Percentiles rank a stretch among this genome's conserved stretches.
Evolutionary conservation across 2,329 filamentous ascomycete species (phyloP).

Genomic region (Trichothecium roseum): DNA sequence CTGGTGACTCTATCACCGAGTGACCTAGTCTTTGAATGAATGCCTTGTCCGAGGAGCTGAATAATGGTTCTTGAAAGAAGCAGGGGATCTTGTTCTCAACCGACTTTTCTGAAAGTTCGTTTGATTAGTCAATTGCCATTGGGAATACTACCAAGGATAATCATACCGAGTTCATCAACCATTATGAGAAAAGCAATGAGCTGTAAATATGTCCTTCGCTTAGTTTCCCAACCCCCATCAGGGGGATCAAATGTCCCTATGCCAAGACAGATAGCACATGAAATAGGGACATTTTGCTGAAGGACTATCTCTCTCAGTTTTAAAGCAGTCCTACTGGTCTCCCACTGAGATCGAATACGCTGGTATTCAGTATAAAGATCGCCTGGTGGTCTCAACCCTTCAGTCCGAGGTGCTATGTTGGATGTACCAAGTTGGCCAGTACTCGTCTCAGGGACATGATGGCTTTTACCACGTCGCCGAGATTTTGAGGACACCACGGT

Average conservation of each 20-base stretch:
- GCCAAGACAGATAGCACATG: slow-evolving; percentile 40
- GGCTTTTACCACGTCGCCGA: no score
- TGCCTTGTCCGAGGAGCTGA: slow-evolving; percentile 33
- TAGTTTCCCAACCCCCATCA: slow-evolving; percentile 33
- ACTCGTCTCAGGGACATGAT: no score
- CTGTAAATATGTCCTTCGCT: slow-evolving; percentile 38
- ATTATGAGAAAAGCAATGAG: slow-evolving; percentile 41
- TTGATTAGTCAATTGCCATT: slow-evolving; percentile 2
- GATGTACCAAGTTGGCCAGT: no score
- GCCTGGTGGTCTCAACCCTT: not conserved
- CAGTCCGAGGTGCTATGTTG: not conserved
- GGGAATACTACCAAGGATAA: not conserved
- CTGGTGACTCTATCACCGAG: slow-evolving; percentile 37
- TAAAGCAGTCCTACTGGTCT: slow-evolving; percentile 1
- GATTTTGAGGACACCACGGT: no score
- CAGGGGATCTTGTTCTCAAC: slow-evolving; percentile 24
- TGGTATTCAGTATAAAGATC: slow-evolving; percentile 5
- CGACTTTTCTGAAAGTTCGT: slow-evolving; percentile 9
- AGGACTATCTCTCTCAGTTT: slow-evolving; percentile 3
- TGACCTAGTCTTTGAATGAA: slow-evolving; percentile 49
- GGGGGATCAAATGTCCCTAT: slow-evolving; percentile 43
- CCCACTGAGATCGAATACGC: slow-evolving; percentile 3
- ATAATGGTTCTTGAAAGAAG: slow-evolving; percentile 44
- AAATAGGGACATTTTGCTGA: slow-evolving; percentile 3
- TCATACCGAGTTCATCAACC: slow-evolving; percentile 31